Percentiles rank a stretch among this genome's conserved stretches.
Evolutionary conservation across 352 stramenopile species (phyloP).

Genomic region (Plasmopara halstedii): DNA sequence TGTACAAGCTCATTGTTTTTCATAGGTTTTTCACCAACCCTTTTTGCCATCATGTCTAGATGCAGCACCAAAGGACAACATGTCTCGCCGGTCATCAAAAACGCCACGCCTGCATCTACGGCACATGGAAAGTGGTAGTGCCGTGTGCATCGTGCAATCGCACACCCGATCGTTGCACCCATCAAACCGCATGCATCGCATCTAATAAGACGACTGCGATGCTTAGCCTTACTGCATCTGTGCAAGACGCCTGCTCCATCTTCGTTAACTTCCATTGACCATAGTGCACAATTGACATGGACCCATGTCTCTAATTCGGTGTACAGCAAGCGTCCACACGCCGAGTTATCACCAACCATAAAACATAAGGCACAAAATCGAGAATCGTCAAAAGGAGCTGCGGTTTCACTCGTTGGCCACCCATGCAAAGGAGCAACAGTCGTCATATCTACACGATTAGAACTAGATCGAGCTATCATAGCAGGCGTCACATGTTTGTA

Average conservation of each 20-base stretch:
- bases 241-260: slow-evolving; percentile 57
- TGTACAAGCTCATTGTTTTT: background rate
- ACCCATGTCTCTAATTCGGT: slow-evolving; percentile 83
- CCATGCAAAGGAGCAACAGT: slow-evolving; percentile 31
- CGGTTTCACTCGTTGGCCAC: slow-evolving; percentile 17
- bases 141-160: slow-evolving; percentile 69
- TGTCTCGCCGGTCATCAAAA: slow-evolving; percentile 61
- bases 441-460: slow-evolving; percentile 24
- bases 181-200: slow-evolving; percentile 87
- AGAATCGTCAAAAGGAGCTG: slow-evolving; percentile 36
- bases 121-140: slow-evolving; percentile 94
- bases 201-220: slow-evolving; percentile 80
- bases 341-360: slow-evolving; percentile 62
- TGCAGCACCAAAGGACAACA: slow-evolving; percentile 52
- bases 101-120: slow-evolving; percentile 61
- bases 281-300: slow-evolving; percentile 90
- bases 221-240: slow-evolving; percentile 84
- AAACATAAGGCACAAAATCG: slow-evolving; percentile 80
- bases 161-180: slow-evolving; percentile 90
- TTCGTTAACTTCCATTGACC: slow-evolving; percentile 91
- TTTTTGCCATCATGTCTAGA: slow-evolving; percentile 40
- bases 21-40: slow-evolving; percentile 12
- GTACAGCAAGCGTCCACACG: slow-evolving; percentile 75
- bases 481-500: background rate
- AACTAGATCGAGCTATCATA: background rate